Evolutionary conservation across 108 stramenopile species (phyloP).

Genomic region (Heterococcus sp.): DNA sequence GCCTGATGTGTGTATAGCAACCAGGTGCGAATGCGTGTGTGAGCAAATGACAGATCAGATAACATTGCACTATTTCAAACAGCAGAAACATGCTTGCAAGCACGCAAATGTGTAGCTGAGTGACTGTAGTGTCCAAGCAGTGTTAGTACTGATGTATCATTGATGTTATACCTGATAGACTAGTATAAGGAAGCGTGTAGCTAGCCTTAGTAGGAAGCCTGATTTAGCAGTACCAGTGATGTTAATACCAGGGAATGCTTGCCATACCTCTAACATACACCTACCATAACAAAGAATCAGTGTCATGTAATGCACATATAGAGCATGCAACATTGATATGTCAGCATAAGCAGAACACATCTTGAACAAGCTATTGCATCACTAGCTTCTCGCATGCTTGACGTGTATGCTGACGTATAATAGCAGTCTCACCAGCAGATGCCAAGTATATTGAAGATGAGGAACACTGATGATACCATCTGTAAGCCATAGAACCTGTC

Average conservation of each 20-base stretch:
- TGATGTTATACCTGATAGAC: conserved; percentile 68
- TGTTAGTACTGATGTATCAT: neutral
- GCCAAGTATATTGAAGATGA: conserved; percentile 80
- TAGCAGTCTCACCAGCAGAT: conserved; percentile 70
- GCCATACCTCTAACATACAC: conserved; percentile 84
- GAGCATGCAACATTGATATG: too few species aligned
- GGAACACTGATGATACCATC: conserved; percentile 77
- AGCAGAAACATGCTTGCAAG: too few species aligned
- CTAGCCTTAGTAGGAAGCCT: conserved; percentile 78
- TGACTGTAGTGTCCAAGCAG: neutral
- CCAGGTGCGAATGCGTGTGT: too few species aligned
- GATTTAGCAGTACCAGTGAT: conserved; percentile 81
- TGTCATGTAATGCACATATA: conserved; percentile 86
- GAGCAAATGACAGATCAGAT: too few species aligned
- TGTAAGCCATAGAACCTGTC: conserved; percentile 77
- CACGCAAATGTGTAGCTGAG: neutral
- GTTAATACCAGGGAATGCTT: conserved; percentile 82
- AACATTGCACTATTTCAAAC: too few species aligned
- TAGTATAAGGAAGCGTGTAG: conserved; percentile 76
- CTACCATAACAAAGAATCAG: conserved; percentile 63
- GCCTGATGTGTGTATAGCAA: neutral
- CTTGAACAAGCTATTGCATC: too few species aligned
- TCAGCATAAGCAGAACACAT: too few species aligned
- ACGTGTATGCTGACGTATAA: too few species aligned
- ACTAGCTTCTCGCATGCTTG: too few species aligned